phyloP scores from a whole-genome alignment of 176 grass and related monocot genomes.

The Oryza officinalis region DNA sequence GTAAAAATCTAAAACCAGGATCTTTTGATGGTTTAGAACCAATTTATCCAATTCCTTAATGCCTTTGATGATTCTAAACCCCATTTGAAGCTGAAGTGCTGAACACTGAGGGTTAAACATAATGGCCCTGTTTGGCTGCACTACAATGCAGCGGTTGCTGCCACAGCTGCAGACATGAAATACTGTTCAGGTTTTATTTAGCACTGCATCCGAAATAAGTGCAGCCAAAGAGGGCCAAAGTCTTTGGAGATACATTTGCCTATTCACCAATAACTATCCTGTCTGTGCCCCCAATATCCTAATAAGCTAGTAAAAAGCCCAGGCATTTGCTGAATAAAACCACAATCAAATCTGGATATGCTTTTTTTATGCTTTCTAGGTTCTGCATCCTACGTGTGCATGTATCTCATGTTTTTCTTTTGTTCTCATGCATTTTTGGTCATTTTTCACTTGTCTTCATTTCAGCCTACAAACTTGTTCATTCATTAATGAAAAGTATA shows the following conservation, averaged over 20 bases:
- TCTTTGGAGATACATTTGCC: not conserved
- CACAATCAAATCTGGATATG: not conserved
- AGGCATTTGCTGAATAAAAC: not conserved
- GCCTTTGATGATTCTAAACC: not conserved
- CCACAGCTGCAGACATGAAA: too few species aligned
- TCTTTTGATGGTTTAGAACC: too few species aligned
- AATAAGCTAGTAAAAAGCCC: not conserved
- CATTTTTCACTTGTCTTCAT: not conserved
- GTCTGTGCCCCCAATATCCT: not conserved
- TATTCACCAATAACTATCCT: not conserved
- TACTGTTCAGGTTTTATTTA: too few species aligned
- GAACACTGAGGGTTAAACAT: not conserved
- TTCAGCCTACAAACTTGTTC: constrained; percentile 1
- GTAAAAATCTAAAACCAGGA: too few species aligned
- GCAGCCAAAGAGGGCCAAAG: too few species aligned
- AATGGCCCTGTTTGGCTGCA: not conserved
- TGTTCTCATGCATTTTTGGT: constrained; percentile 7
- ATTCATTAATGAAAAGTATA: not conserved
- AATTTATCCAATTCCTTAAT: not conserved
- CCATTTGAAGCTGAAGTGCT: constrained; percentile 5
- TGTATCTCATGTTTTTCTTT: too few species aligned
- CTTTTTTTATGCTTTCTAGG: too few species aligned
- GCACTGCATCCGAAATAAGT: too few species aligned
- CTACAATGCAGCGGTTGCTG: too few species aligned
- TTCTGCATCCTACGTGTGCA: too few species aligned